Evolutionary conservation across 371 early-diverging fungal species (phyloP), one percentile per base, ranked within the genome.

Genomic region (Syncephalastrum contaminatum): DNA sequence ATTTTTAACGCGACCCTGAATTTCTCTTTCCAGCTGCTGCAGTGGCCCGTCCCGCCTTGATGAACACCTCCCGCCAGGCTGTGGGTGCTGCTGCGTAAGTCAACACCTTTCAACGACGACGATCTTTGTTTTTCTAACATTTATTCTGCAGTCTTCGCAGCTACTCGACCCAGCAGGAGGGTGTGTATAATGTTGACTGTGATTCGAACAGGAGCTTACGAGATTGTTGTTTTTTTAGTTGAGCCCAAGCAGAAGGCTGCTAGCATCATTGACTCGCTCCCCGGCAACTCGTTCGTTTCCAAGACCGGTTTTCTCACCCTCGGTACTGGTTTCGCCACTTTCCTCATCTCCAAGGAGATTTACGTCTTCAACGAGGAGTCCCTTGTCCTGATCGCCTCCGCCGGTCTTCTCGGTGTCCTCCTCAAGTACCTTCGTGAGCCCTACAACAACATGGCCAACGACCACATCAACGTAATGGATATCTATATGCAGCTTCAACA

Each of bases 301-400:
- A 95, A 97, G 85, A 89, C 96, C 40, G 89, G 89, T 54, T 92
- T 88, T 67, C 82, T 95, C 64, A 90, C 94, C 58, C 77, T 91
- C 42, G 80, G 87, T 50, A 85, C 94, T 36, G 92, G 94, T 62
- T 73, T 92, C 55, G 89, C 95, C 44, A 92, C 96, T 43, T 91
- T 84, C 79, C 75, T 91, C 57, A 86, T 97, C 71, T 91, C 95
- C 58, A 96, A 97, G 87, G 98, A 96, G 75, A 89, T 97, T 79
- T 97, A 96, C 78, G 87, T 96, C 57, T 74, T 96, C 70, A 96
- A 96, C 78, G 94, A 91, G 70, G 96, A 97, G 77, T 84, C 94
- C 48, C 77, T 96, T 54, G 90, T 95, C 49, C 73, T 93, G 60
- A 65, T 87, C 40, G 80, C 88, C 36, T 76, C 84, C 54, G 80